Evolutionary conservation across 805 yeast genomes (phyloP).

Genomic region (Danielozyma ontarioensis): DNA sequence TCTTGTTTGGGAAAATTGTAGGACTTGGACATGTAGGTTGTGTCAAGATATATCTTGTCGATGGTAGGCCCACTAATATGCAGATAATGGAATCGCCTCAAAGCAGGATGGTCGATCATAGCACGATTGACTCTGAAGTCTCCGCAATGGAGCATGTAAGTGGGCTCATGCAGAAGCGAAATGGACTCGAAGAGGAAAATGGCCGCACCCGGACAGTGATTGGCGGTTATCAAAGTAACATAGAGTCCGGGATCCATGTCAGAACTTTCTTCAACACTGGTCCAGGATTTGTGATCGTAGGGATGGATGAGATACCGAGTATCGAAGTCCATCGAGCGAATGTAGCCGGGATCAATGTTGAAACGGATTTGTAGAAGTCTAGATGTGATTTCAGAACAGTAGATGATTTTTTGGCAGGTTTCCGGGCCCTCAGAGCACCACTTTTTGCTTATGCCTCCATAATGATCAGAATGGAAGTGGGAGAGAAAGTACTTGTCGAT

Average conservation of each 20-base stretch:
- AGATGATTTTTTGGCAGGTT: conserved; percentile 52
- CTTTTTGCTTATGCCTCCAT: conserved; percentile 72
- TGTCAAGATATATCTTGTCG: conserved; percentile 75
- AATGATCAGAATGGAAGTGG: conserved; percentile 94
- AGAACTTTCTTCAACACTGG: conserved; percentile 12
- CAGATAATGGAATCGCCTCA: conserved; percentile 14
- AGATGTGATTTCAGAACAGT: conserved; percentile 68
- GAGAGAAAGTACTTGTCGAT: conserved; percentile 57
- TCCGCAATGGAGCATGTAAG: conserved; percentile 74
- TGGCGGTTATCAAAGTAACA: conserved; percentile 73
- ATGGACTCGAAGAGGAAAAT: conserved; percentile 63
- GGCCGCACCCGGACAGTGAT: conserved; percentile 96
- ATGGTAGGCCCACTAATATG: conserved; percentile 19
- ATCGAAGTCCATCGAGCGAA: conserved; percentile 36
- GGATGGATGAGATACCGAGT: conserved; percentile 29
- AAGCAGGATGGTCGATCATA: conserved; percentile 41
- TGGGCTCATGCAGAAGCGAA: conserved; percentile 13
- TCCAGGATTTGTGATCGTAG: conserved; percentile 4
- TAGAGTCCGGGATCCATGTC: conserved; percentile 28
- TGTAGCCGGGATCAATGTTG: conserved; percentile 47
- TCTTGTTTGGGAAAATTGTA: conserved; percentile 77
- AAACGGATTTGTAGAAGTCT: conserved; percentile 50
- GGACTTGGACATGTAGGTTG: conserved; percentile 77
- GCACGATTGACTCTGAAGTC: conserved; percentile 72
- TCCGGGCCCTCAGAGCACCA: conserved; percentile 50